Percentiles rank a stretch among this genome's conserved stretches.
These are phyloP conservation scores for Tetrahymena borealis DNA, from an alignment of 73 alveolate species.

Conservation along the genomic window DNA sequence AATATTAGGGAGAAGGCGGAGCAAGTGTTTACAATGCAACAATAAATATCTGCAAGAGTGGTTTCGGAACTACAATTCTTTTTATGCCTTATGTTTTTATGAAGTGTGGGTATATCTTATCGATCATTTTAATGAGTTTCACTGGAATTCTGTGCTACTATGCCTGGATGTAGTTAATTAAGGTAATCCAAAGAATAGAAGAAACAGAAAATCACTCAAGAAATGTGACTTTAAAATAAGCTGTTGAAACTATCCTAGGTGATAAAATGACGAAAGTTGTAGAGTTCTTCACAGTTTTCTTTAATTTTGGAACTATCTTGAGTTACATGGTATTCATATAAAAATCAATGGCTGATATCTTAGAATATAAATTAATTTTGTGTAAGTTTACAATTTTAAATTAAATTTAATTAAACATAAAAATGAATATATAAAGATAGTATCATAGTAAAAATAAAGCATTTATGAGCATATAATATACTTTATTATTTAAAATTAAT, in stretches of 20 bases:
- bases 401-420: too few relatives aligned
- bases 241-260: neutral
- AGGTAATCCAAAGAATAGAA: neutral
- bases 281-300: neutral
- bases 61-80: neutral
- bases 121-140: neutral
- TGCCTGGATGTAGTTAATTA: neutral
- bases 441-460: too few relatives aligned
- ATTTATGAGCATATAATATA: too few relatives aligned
- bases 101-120: neutral
- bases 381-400: too few relatives aligned
- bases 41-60: neutral
- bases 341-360: neutral
- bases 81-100: neutral
- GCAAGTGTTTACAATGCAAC: neutral
- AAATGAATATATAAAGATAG: too few relatives aligned
- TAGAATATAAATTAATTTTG: neutral
- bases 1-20: neutral
- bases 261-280: neutral
- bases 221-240: neutral
- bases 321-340: neutral
- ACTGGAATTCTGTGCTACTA: neutral
- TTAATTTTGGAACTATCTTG: neutral
- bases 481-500: too few relatives aligned
- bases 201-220: neutral